These are phyloP conservation scores for Fomes fomentarius DNA, from an alignment of 1,284 basidiomycete species.

Conservation along the genomic window DNA sequence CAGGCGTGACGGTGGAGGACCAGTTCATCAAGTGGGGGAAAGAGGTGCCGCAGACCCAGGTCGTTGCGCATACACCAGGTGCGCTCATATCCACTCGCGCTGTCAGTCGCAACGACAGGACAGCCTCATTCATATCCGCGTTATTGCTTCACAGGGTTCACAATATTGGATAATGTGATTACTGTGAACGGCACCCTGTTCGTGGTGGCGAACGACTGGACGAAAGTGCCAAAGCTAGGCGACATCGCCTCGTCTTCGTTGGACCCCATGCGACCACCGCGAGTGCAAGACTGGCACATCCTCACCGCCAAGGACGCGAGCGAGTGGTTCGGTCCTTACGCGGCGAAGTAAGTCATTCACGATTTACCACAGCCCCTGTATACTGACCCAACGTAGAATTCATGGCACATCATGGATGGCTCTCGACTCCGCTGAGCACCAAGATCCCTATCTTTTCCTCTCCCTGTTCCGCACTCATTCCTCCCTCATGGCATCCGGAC, in stretches of 20 bases:
- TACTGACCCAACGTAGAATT: slow-evolving; percentile 26
- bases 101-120: no score
- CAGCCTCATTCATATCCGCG: neutral
- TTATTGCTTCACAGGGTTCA: slow-evolving; percentile 60
- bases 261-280: slow-evolving; percentile 45
- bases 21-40: slow-evolving; percentile 56
- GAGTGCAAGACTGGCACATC: slow-evolving; percentile 61
- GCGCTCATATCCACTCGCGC: slow-evolving; percentile 17
- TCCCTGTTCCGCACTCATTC: slow-evolving; percentile 82
- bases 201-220: slow-evolving; percentile 61
- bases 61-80: slow-evolving; percentile 68
- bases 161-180: slow-evolving; percentile 78
- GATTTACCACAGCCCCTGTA: slow-evolving; percentile 2
- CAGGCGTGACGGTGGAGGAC: slow-evolving; percentile 46
- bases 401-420: slow-evolving; percentile 34
- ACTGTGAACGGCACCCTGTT: slow-evolving; percentile 70
- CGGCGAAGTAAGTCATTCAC: slow-evolving; percentile 33
- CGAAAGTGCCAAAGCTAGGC: slow-evolving; percentile 51
- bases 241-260: slow-evolving; percentile 51
- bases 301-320: slow-evolving; percentile 29
- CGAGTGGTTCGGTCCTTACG: slow-evolving; percentile 31
- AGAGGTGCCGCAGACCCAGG: slow-evolving; percentile 51
- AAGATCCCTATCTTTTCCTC: slow-evolving; percentile 75
- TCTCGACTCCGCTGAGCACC: slow-evolving; percentile 29
- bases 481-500: slow-evolving; percentile 50